Conservation (phyloP, 495 filamentous ascomycete species). For the Hypoxylon crocopeplum region DNA sequence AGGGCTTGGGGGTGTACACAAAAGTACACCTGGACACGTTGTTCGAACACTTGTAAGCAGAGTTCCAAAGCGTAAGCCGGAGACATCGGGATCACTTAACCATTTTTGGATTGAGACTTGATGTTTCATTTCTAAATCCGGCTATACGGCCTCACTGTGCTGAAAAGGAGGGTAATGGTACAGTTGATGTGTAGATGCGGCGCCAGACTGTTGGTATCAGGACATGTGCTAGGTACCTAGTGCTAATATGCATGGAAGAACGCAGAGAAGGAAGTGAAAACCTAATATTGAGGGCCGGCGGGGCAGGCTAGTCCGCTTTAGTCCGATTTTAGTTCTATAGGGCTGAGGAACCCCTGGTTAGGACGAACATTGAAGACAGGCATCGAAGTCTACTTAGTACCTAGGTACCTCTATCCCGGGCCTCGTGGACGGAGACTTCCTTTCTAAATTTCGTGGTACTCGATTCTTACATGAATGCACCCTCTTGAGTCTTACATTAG, state of each 20-base stretch:
- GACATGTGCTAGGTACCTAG: neutral
- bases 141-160: constrained; percentile 21
- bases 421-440: too few relatives aligned
- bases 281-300: constrained; percentile 26
- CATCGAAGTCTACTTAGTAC: too few relatives aligned
- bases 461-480: too few relatives aligned
- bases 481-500: too few relatives aligned
- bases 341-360: too few relatives aligned
- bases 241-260: constrained; percentile 12
- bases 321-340: constrained; percentile 13
- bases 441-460: too few relatives aligned
- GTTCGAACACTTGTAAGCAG: neutral
- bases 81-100: neutral
- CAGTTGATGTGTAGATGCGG: too few relatives aligned
- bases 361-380: too few relatives aligned
- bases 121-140: constrained; percentile 12
- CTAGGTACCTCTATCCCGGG: too few relatives aligned
- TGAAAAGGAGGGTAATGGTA: constrained; percentile 13
- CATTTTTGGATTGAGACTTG: constrained; percentile 6
- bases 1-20: constrained; percentile 13
- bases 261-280: constrained; percentile 5
- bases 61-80: too few relatives aligned
- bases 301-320: constrained; percentile 11
- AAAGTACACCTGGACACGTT: constrained; percentile 6
- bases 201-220: constrained; percentile 18